Evolutionary conservation across 352 stramenopile genomes (phyloP).

Genomic region (Peronospora belbahrii): DNA sequence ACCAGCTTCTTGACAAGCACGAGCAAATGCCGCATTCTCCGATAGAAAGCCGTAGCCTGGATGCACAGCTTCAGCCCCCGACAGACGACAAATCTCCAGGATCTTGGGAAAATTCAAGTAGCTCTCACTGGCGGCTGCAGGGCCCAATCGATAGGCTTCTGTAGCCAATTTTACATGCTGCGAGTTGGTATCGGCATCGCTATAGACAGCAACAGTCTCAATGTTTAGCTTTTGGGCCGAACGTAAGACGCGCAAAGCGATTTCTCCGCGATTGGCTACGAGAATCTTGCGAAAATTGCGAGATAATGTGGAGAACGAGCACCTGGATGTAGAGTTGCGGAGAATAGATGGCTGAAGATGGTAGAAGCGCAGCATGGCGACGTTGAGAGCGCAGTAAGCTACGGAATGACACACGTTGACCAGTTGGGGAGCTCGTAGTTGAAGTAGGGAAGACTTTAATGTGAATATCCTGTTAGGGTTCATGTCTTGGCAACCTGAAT

Average conservation of each 20-base stretch:
- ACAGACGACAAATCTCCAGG: conserved; percentile 51
- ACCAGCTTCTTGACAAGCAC: conserved; percentile 53
- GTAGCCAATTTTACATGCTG: conserved; percentile 70
- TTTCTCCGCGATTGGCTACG: conserved; percentile 88
- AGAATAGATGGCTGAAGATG: conserved; percentile 1
- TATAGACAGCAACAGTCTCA: conserved; percentile 88
- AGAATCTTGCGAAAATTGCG: conserved; percentile 85
- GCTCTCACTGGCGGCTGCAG: conserved; percentile 57
- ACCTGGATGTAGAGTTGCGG: background rate
- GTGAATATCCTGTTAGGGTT: background rate
- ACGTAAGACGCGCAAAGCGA: conserved; percentile 80
- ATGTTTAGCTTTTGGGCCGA: conserved; percentile 85
- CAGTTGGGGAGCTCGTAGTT: background rate
- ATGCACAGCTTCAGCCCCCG: conserved; percentile 78
- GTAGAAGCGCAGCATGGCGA: conserved; percentile 19
- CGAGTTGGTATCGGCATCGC: conserved; percentile 74
- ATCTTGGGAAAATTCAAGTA: conserved; percentile 79
- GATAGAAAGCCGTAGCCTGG: conserved; percentile 89
- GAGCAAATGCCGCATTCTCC: conserved; percentile 79
- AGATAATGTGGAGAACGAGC: conserved; percentile 18
- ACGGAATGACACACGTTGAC: conserved; percentile 6
- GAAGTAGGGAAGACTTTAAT: conserved; percentile 17
- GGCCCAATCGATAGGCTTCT: conserved; percentile 65
- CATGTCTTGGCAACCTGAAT: too few relatives aligned
- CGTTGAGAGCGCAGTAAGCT: background rate